Base-by-base conservation (phyloP, 2,329 filamentous ascomycete species). In the Ceratocystis ficicola region DNA sequence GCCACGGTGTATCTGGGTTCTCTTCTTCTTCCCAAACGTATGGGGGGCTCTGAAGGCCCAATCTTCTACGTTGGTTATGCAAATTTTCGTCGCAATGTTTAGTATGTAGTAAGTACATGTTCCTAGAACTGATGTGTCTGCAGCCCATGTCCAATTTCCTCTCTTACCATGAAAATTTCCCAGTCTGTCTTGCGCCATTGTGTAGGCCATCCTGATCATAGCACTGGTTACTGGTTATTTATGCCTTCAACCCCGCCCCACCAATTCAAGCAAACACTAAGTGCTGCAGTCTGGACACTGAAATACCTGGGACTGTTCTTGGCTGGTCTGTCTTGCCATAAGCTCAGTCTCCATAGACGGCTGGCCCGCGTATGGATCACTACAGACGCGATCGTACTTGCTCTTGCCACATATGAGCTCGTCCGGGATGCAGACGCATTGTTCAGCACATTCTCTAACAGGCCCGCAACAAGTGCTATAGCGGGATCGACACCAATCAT, bases 401-500 rank as follows among this genome's bases (percentile, higher is more conserved):
- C 55, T 59, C 28, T 59, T 28, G 28, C 55, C 55, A 44, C 64
- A 66, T 17, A 48, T 44, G 22, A 66, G 48, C 28, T 66, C 64
- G 12, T 62, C 59, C 2, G 64, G 64, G 12, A 66, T 55, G 44
- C 64, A 66, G 36, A 66, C 22, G 44, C 64, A 66, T 15, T 66
- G 59, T 44, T 66, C 64, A 3, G 64, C 64, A 48, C 64, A 66
- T 32, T 62, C 30, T n/a, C 55, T 55, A 5, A 66, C 30, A 17
- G 64, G 64, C 17, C 64, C 64, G 7, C 64, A 66, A 15, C 64
- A 66, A n/a, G 41, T 50, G n/a, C 64, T 66, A 44, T 44, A 66
- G 22, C 50, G 64, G 2, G 55, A 41, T 5, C 64, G 59, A 15
- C 64, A 66, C 64, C 64, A 66, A 15, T 66, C 44, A 28, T 66